Evolutionary conservation across 176 grass and related monocot species (phyloP), one percentile per base, ranked within the genome.

Genomic region (Cymbopogon citratus): DNA sequence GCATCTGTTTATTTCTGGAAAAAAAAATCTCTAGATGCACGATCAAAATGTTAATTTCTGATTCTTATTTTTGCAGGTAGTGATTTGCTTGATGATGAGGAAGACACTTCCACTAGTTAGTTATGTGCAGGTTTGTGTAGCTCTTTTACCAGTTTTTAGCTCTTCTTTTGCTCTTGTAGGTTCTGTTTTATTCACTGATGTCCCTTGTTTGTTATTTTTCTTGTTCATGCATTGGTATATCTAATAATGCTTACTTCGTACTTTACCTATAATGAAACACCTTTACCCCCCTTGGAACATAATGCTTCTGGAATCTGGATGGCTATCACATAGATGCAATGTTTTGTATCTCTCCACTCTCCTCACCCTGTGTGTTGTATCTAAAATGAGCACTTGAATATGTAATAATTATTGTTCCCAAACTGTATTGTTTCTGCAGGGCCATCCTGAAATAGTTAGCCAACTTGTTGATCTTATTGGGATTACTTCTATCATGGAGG

Each of bases 401-500:
- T 67, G 19, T 79, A 21, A 76, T 75, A 67, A 66, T 44, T 73
- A 70, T 44, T 73, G 60, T 74, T 14, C 74, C 19, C 23, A 82
- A 9, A 12, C 57, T 90, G 56, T 89, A 27, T 78, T 51, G 12
- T 66, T 92, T 63, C 44, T 87, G 68, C 87, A 98, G 95, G 79
- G 82, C 28, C 90, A 93, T 86, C 95, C 83, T 74, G 90, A 93
- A 85, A 89, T 98, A 75, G 82, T 98, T 68, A 78, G 70, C 63
- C 95, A 94, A 77, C 90, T 98, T 69, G 88, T 93, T 48, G 92
- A 98, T 83, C 92, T 98, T 66, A 94, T 98, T 79, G 95, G 95
- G 16, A 94, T 94, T 74, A 98, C 95, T 81, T 98, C 95, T 79
- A 92, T 98, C n/a, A 98, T 98, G 95, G 95, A 98, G 92, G 95